Conservation (phyloP, 805 yeast species). For the Saturnispora galanensis region DNA sequence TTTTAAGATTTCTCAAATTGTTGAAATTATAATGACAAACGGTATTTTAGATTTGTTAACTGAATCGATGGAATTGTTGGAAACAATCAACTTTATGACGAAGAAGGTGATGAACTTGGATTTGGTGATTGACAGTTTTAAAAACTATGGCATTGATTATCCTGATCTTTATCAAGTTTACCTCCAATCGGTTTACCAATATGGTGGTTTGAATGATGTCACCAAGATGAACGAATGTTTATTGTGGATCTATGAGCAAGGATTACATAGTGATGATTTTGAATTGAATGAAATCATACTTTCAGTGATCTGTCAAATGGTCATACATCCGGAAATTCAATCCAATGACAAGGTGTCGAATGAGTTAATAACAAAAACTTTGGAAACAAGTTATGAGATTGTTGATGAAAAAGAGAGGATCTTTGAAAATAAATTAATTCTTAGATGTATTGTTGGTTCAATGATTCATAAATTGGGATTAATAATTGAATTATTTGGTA, state of each 20-base stretch:
- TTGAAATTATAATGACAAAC: slow-evolving; percentile 55
- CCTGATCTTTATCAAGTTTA: slow-evolving; percentile 39
- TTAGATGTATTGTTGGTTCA: slow-evolving; percentile 9
- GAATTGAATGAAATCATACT: slow-evolving; percentile 19
- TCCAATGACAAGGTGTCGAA: slow-evolving; percentile 10
- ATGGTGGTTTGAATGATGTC: slow-evolving; percentile 26
- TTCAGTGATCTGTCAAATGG: slow-evolving; percentile 11
- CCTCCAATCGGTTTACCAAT: slow-evolving; percentile 37
- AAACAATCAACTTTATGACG: slow-evolving; percentile 57
- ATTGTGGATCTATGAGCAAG: slow-evolving; percentile 13
- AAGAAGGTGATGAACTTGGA: slow-evolving; percentile 27
- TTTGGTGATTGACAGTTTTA: slow-evolving; percentile 34
- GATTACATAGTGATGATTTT: slow-evolving; percentile 15
- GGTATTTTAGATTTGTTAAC: slow-evolving; percentile 64
- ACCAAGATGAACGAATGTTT: slow-evolving; percentile 17
- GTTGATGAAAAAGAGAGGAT: slow-evolving; percentile 12
- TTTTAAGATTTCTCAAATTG: slow-evolving; percentile 57
- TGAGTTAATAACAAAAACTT: slow-evolving; percentile 4
- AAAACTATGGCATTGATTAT: slow-evolving; percentile 43
- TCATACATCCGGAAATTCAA: slow-evolving; percentile 1
- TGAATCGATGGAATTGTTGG: slow-evolving; percentile 64
- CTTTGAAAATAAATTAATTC: slow-evolving; percentile 8
- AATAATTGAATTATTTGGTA: slow-evolving; percentile 5
- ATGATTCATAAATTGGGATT: slow-evolving; percentile 6
- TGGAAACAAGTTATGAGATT: slow-evolving; percentile 7